Conservation (phyloP, 306 rosid species). For the Quercus wislizeni region DNA sequence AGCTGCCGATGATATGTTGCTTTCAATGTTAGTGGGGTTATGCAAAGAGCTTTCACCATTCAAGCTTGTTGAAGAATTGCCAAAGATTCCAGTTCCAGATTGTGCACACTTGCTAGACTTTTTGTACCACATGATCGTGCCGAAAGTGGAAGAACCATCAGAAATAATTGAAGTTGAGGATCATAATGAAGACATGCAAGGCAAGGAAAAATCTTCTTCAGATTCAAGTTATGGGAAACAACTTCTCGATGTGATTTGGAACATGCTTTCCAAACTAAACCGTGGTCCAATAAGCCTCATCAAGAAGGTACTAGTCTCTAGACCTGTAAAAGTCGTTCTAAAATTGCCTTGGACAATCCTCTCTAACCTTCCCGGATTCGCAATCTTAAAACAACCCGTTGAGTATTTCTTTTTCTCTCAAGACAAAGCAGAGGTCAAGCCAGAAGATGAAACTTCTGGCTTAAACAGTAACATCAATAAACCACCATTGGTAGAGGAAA, state of each 20-base stretch:
- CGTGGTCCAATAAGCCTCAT: slow-evolving; percentile 42
- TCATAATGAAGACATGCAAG: slow-evolving; percentile 20
- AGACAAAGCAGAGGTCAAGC: slow-evolving; percentile 29
- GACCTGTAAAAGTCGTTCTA: slow-evolving; percentile 40
- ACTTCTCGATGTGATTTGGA: slow-evolving; percentile 38
- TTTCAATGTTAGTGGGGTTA: slow-evolving; percentile 52
- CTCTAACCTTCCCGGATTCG: slow-evolving; percentile 48
- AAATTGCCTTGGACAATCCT: slow-evolving; percentile 68
- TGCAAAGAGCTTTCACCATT: slow-evolving; percentile 64
- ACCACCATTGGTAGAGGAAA: slow-evolving; percentile 69
- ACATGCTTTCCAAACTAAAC: slow-evolving; percentile 47
- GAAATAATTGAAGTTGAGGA: slow-evolving; percentile 20
- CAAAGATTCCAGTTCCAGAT: slow-evolving; percentile 38
- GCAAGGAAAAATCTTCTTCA: slow-evolving; percentile 11
- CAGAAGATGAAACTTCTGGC: slow-evolving; percentile 27
- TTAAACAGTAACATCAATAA: slow-evolving; percentile 13
- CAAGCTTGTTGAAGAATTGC: slow-evolving; percentile 37
- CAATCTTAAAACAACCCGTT: slow-evolving; percentile 35
- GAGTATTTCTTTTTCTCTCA: slow-evolving; percentile 21
- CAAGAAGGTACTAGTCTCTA: slow-evolving; percentile 43
- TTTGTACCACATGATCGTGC: slow-evolving; percentile 52
- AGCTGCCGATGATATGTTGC: slow-evolving; percentile 44
- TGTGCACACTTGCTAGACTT: slow-evolving; percentile 65
- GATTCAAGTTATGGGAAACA: slow-evolving; percentile 24
- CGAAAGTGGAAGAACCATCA: slow-evolving; percentile 27